These are phyloP conservation scores for Candida nitratophila DNA, from an alignment of 805 yeast genomes.

Conservation along the genomic window DNA sequence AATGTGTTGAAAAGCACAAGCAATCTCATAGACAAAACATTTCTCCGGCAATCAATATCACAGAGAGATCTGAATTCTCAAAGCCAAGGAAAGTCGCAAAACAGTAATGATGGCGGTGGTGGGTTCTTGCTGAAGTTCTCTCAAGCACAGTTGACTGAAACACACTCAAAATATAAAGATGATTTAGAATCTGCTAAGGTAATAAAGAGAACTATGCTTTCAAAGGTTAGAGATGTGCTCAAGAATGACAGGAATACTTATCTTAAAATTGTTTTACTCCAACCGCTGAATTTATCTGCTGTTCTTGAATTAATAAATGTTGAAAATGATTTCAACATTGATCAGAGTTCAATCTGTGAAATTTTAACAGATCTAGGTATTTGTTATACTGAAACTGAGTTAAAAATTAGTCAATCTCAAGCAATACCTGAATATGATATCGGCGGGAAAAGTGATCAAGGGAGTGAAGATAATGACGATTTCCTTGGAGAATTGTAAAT, in stretches of 20 bases:
- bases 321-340: constrained; percentile 12
- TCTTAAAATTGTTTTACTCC: constrained; percentile 13
- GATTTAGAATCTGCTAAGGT: not conserved
- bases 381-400: constrained; percentile 9
- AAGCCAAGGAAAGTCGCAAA: not conserved
- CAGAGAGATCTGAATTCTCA: constrained; percentile 5
- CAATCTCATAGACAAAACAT: constrained; percentile 11
- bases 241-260: constrained; percentile 9
- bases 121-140: constrained; percentile 3
- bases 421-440: not conserved
- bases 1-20: constrained; percentile 18
- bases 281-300: constrained; percentile 17
- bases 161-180: constrained; percentile 8
- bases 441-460: not conserved
- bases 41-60: constrained; percentile 1
- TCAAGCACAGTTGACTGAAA: constrained; percentile 8
- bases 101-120: not conserved
- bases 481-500: too few relatives aligned
- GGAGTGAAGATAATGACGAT: not conserved
- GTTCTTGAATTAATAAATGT: constrained; percentile 11
- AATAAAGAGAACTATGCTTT: not conserved
- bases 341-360: constrained; percentile 13
- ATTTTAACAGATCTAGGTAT: constrained; percentile 23
- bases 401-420: not conserved
- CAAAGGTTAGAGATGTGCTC: constrained; percentile 11